Conservation (phyloP, 306 rosid species). For the Purshia tridentata region DNA sequence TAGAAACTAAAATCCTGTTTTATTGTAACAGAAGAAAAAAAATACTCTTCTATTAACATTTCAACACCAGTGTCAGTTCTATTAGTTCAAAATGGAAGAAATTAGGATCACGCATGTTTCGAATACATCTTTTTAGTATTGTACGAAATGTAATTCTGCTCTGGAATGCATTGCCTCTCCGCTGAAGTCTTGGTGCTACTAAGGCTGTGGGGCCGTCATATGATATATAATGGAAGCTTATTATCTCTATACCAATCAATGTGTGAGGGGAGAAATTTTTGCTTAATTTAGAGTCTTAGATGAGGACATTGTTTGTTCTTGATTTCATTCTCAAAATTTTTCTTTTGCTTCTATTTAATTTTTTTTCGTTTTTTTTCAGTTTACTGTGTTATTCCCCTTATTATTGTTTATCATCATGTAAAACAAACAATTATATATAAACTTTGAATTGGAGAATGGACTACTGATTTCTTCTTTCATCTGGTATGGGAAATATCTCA, state of each 20-base stretch:
- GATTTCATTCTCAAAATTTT: neutral
- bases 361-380: neutral
- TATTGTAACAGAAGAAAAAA: no score
- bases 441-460: neutral
- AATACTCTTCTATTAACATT: neutral
- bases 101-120: neutral
- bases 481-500: neutral
- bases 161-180: neutral
- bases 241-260: neutral
- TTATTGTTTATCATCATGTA: neutral
- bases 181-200: neutral
- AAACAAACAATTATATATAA: neutral
- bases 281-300: neutral
- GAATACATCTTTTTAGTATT: neutral
- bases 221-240: neutral
- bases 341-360: neutral
- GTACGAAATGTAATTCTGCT: neutral
- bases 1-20: no score
- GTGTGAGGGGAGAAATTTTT: neutral
- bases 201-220: neutral
- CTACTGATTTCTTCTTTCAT: neutral
- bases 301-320: neutral
- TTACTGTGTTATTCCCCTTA: neutral
- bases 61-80: neutral
- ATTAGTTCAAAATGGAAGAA: neutral